These are phyloP conservation scores for Aphanomyces cochlioides DNA, from an alignment of 352 stramenopile species.

Conservation along the genomic window DNA sequence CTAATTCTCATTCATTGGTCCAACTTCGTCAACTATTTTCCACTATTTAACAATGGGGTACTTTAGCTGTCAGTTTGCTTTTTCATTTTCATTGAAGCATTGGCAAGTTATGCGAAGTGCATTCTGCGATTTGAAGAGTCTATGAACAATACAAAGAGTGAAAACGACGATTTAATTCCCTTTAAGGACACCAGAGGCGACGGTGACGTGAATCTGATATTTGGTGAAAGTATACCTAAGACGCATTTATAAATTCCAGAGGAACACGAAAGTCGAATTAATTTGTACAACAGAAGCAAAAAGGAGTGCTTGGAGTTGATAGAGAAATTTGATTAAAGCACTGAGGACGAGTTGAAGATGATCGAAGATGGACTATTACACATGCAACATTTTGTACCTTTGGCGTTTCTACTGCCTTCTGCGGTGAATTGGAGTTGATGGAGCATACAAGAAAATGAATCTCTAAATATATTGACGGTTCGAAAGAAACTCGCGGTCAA, in stretches of 20 bases:
- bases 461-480: background rate
- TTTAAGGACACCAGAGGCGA: too few relatives aligned
- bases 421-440: background rate
- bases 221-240: background rate
- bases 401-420: background rate
- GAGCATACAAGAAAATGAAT: background rate
- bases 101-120: constrained; percentile 18
- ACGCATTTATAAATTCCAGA: background rate
- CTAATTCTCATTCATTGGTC: background rate
- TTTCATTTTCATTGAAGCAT: constrained; percentile 14
- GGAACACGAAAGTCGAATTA: background rate
- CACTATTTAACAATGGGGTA: constrained; percentile 2
- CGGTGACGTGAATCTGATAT: background rate
- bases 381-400: background rate
- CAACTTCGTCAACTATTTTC: constrained; percentile 9
- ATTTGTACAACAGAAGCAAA: background rate
- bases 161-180: background rate
- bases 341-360: background rate
- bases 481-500: background rate
- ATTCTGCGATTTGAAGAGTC: constrained; percentile 14
- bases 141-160: background rate
- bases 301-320: too few relatives aligned
- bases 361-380: background rate
- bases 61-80: constrained; percentile 6
- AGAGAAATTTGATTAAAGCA: background rate